These are phyloP conservation scores for Leccinum solheimii DNA, from an alignment of 1,284 basidiomycete genomes.

Conservation along the genomic window DNA sequence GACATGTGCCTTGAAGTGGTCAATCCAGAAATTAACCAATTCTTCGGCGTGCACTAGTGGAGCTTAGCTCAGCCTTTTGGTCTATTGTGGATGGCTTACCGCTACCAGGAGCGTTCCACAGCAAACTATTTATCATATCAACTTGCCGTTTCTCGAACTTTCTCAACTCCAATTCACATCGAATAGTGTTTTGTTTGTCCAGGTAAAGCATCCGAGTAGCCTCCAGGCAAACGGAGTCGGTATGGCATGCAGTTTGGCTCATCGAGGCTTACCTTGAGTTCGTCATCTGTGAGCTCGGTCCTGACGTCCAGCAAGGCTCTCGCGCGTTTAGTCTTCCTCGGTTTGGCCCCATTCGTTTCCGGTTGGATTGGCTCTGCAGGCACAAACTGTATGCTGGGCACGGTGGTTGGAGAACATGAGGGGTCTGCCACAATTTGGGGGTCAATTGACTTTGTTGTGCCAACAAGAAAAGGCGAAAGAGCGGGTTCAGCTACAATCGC, in stretches of 20 bases:
- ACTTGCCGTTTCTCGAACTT: slow-evolving; percentile 55
- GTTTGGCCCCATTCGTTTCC: slow-evolving; percentile 22
- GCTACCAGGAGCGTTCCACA: slow-evolving; percentile 66
- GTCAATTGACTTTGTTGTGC: slow-evolving; percentile 11
- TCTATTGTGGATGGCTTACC: slow-evolving; percentile 44
- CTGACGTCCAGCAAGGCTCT: slow-evolving; percentile 58
- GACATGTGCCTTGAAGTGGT: slow-evolving; percentile 66
- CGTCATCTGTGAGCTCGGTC: slow-evolving; percentile 77
- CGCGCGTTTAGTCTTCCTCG: slow-evolving; percentile 42
- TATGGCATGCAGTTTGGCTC: not conserved
- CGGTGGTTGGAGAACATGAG: slow-evolving; percentile 21
- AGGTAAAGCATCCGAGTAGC: slow-evolving; percentile 66
- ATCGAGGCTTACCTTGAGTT: slow-evolving; percentile 56
- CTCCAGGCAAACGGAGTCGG: slow-evolving; percentile 35
- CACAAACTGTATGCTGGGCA: slow-evolving; percentile 1
- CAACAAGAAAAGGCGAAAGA: slow-evolving; percentile 14
- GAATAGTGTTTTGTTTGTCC: slow-evolving; percentile 55
- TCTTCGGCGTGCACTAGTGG: slow-evolving; percentile 60
- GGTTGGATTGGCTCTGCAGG: slow-evolving; percentile 9
- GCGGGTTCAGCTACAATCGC: slow-evolving; percentile 17
- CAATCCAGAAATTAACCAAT: slow-evolving; percentile 69
- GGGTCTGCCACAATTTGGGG: slow-evolving; percentile 26
- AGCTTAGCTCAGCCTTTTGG: slow-evolving; percentile 8
- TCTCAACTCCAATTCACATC: slow-evolving; percentile 52
- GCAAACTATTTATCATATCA: slow-evolving; percentile 57